Base-by-base conservation (phyloP, 2,329 filamentous ascomycete genomes). In the Claviceps digitariae region DNA sequence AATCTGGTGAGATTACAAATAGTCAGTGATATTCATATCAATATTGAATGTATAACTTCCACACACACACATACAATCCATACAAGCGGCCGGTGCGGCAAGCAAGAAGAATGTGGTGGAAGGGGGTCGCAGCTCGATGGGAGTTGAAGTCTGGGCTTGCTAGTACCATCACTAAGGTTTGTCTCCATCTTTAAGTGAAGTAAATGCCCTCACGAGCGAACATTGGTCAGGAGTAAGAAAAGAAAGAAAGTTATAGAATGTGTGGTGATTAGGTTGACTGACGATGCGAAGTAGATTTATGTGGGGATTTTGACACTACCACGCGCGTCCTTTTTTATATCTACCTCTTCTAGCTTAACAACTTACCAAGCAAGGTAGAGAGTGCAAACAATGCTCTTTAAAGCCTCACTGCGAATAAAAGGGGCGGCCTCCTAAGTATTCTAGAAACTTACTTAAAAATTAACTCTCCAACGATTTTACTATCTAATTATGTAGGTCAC, bases 91-190 rank as follows among this genome's bases (percentile, higher is more conserved):
- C 83, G 85, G 2, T 81, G 74, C 12, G 85, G 82, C 54, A 84
- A 83, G 48, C 78, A 77, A 12, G 83, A 77, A 20, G 81, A n/a
- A n/a, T n/a, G n/a, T n/a, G n/a, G 79, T 0, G 90, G 90, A 27
- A 91, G 90, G 25, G 90, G 43, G 13, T 95, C 87, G 66, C 90
- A 95, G 59, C 87, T 94, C 36, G 84, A 74, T 1, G 91, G 91
- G 3, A 97, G 79, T 38, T 57, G 52, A 34, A 82, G 69, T 59
- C 60, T 60, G 17, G 59, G 45, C 62, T 66, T 64, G 49, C 54
- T 57, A 27, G 57, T 59, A 25, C 46, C 54, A 54, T 64, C 63
- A 17, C 59, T 58, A 20, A 52, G 56, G 54, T 63, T 53, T 25
- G 47, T 41, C 10, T 52, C 51, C 51, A 54, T 57, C 17, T 36